Base-by-base conservation (phyloP, 768 basidiomycete genomes). In the Trametes gibbosa region DNA sequence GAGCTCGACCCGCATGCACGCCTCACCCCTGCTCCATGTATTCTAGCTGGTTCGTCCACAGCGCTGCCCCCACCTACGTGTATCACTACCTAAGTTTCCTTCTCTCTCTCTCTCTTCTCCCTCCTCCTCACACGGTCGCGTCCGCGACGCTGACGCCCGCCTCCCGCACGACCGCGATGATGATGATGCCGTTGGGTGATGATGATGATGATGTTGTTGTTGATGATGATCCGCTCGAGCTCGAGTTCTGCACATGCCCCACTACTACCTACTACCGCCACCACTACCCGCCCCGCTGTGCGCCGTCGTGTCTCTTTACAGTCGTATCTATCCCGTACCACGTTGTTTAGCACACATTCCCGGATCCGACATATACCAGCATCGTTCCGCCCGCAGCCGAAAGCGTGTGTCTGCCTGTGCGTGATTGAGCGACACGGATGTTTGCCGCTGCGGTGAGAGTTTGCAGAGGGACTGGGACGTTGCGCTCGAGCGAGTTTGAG, bases 81-180 rank as follows among this genome's bases (percentile, higher is more conserved):
- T 61, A 61, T 61, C 59, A 50, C 43, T 61, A 61, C 59, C 53
- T 56, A 57, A 62, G 40, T 49, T 19, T 29, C 54, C 23, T 19
- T 2, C 21, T 8, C n/a, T 32, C 45, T 14, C 13, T 34, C 37
- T 37, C 46, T 46, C 17, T 9, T 21, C 14, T 46, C 14, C 23
- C 42, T 5, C 37, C n/a, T n/a, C 43, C 51, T 13, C 16, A 2
- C 39, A 23, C 24, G 23, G 23, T 23, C 21, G 14, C 10, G 39
- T 50, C 21, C 19, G n/a, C 34, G 27, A 19, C 29, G 9, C 51
- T 19, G 7, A 35, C 14, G 6, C 3, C 37, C 37, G 3, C 37
- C 16, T 17, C 13, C 37, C 37, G 16, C 37, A 21, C 8, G 4
- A 6, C n/a, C 42, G 42, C 42, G 8, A 19, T 24, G n/a, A 41